These are phyloP conservation scores for Populus tremula DNA, from an alignment of 345 rosid species.

Conservation along the genomic window DNA sequence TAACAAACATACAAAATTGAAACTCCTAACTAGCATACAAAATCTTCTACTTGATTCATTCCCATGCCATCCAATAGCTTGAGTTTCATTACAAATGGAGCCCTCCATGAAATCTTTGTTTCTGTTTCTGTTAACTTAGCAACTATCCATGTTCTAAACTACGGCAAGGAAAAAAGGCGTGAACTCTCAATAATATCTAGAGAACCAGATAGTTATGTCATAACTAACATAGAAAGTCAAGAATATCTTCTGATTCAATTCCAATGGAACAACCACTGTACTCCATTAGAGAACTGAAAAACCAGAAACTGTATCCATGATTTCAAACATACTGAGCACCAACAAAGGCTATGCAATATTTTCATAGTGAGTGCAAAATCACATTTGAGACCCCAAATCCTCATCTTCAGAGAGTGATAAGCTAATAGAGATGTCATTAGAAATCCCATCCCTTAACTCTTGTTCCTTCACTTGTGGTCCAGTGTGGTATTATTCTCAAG, in stretches of 20 bases:
- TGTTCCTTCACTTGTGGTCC: slow-evolving; percentile 18
- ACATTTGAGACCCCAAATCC: slow-evolving; percentile 1
- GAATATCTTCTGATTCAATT: neutral
- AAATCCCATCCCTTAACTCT: slow-evolving; percentile 4
- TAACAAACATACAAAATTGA: too few relatives aligned
- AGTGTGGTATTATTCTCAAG: slow-evolving; percentile 16
- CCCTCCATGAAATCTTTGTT: slow-evolving; percentile 41
- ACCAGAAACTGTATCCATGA: neutral
- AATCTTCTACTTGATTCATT: slow-evolving; percentile 28
- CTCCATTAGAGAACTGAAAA: neutral
- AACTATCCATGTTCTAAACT: slow-evolving; percentile 62
- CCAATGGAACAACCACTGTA: neutral
- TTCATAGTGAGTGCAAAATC: neutral
- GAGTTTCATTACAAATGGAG: slow-evolving; percentile 56
- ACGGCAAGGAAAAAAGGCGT: slow-evolving; percentile 20
- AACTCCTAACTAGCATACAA: too few relatives aligned
- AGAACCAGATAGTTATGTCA: neutral
- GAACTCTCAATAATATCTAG: neutral
- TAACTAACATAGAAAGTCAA: neutral
- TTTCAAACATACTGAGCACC: neutral
- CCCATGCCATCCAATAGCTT: slow-evolving; percentile 60
- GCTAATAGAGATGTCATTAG: slow-evolving; percentile 5
- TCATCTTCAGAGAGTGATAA: slow-evolving; percentile 22
- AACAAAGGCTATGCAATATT: neutral
- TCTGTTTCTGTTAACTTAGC: slow-evolving; percentile 38